phyloP scores from a whole-genome alignment of 2,329 filamentous ascomycete genomes.

The Alternaria angustiovoidea region DNA sequence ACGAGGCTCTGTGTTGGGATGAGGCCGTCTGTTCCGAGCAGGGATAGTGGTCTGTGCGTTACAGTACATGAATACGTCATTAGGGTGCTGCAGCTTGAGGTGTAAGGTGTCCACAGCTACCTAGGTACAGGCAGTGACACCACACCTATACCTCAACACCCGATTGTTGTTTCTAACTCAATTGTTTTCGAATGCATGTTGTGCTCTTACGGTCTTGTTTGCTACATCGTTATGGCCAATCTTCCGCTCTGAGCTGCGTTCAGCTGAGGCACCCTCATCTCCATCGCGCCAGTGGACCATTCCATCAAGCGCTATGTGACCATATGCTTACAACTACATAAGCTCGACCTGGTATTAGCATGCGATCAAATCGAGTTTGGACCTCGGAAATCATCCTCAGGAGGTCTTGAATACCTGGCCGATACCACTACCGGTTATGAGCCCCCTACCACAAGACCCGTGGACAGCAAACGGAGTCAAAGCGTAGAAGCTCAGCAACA shows the following conservation, averaged over 20 bases:
- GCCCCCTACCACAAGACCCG: neutral
- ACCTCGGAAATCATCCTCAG: neutral
- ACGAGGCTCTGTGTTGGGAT: neutral
- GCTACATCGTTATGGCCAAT: neutral
- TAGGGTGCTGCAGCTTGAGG: neutral
- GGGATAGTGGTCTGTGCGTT: conserved; percentile 7
- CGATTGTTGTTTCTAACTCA: neutral
- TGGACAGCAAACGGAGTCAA: neutral
- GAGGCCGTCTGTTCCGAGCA: neutral
- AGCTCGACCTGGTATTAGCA: neutral
- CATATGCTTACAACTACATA: neutral
- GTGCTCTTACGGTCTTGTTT: neutral
- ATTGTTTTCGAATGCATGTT: neutral
- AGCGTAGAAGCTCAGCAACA: neutral
- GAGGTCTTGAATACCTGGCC: neutral
- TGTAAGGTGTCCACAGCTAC: neutral
- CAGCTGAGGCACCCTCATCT: neutral
- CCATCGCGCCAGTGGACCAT: neutral
- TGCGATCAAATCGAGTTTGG: neutral
- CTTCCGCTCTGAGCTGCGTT: neutral
- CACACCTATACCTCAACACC: neutral
- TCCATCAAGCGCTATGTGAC: neutral
- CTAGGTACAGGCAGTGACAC: neutral
- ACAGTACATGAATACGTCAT: neutral
- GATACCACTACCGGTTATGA: neutral